Evolutionary conservation across 495 filamentous ascomycete species (phyloP).

Genomic region (Saxophila tyrrhenica): DNA sequence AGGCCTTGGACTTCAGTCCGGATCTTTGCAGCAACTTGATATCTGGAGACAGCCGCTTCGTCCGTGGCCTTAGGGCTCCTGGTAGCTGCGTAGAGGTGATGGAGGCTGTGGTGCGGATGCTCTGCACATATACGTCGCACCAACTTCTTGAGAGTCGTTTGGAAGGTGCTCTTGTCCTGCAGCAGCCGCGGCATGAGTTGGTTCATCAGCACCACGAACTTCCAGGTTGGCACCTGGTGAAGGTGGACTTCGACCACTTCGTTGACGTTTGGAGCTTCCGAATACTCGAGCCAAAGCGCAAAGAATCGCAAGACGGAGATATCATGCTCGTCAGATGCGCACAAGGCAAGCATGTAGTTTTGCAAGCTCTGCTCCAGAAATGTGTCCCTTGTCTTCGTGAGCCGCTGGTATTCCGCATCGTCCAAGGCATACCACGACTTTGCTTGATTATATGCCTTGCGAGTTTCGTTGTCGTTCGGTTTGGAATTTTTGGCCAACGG

Average conservation of each 20-base stretch:
- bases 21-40: conserved; percentile 57
- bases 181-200: conserved; percentile 86
- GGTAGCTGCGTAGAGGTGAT: conserved; percentile 78
- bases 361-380: conserved; percentile 81
- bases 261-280: conserved; percentile 59
- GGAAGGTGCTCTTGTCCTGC: conserved; percentile 56
- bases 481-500: conserved; percentile 39
- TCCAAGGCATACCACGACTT: conserved; percentile 83
- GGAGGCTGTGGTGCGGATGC: conserved; percentile 92
- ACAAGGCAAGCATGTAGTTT: conserved; percentile 80
- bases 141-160: conserved; percentile 56
- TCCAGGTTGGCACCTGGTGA: conserved; percentile 64
- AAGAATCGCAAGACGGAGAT: conserved; percentile 89
- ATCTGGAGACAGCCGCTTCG: conserved; percentile 56
- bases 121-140: conserved; percentile 75
- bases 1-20: conserved; percentile 45
- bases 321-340: conserved; percentile 75
- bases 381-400: conserved; percentile 60
- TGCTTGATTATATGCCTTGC: conserved; percentile 46
- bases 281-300: conserved; percentile 83
- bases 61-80: conserved; percentile 59
- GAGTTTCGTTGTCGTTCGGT: conserved; percentile 34
- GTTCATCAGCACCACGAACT: conserved; percentile 90
- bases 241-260: conserved; percentile 61
- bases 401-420: conserved; percentile 69